Evolutionary conservation across 2,329 filamentous ascomycete species (phyloP), one percentile per base, ranked within the genome.

Genomic region (Colletotrichum sp.): DNA sequence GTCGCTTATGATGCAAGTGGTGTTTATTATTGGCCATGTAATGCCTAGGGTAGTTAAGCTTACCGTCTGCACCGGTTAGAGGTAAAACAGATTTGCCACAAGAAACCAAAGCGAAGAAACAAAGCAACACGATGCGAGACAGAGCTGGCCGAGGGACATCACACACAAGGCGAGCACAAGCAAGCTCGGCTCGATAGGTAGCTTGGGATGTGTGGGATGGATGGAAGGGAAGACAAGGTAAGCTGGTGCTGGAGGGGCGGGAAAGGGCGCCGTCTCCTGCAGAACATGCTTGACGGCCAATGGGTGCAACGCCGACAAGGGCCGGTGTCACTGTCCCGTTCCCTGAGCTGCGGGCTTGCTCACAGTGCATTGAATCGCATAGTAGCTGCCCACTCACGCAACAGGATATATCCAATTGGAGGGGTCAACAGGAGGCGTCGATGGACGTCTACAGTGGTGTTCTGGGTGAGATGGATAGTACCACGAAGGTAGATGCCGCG

Each of bases 341-440:
- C 43, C 72, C 68, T 68, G 57, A 59, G 57, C 57, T 6, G 63
- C 32, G 63, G 69, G 55, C 34, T 48, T 21, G n/a, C 32, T 39
- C 73, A 75, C 73, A 75, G 64, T 75, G 73, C 73, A 75, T 75
- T 75, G 73, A 75, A 57, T 39, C 34, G 55, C 73, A 75, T 75
- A 75, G 73, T 43, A 60, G 55, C 43, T 43, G 21, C 73, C 73
- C 70, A 73, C 73, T 39, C 24, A 18, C 32, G 48, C 43, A 28
- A 21, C 64, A 21, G 10, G 9, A 52, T 21, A 28, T 60, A 34
- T 39, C 72, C 72, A 72, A 72, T 75, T 21, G 70, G 30, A 63
- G 39, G 9, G 21, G 34, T 16, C 24, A 18, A 32, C 64, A 24
- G 52, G 26, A 61, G 32, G 57, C 15, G 39, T 10, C 63, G 34